Evolutionary conservation across 148 eudicot genomes (phyloP).

Genomic region (Amaranthus palmeri): DNA sequence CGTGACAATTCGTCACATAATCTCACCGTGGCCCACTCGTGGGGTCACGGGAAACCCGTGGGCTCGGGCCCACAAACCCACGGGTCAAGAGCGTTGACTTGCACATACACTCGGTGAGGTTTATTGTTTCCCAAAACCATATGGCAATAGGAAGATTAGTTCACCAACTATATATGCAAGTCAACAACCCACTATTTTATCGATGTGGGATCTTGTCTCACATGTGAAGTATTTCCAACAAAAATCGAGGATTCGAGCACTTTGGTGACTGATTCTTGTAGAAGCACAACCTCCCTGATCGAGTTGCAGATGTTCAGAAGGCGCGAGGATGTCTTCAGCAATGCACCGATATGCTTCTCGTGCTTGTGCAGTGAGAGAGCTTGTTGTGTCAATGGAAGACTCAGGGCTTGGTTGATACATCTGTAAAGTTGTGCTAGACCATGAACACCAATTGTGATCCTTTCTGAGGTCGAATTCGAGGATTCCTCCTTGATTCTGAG

Average conservation of each 20-base stretch:
- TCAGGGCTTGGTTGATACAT: constrained; percentile 30
- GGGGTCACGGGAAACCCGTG: too few relatives aligned
- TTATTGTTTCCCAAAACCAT: too few relatives aligned
- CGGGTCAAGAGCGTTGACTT: too few relatives aligned
- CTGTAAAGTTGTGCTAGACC: constrained; percentile 31
- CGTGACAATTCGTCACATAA: too few relatives aligned
- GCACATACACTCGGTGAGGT: too few relatives aligned
- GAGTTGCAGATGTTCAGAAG: constrained; percentile 25
- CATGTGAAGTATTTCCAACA: too few relatives aligned
- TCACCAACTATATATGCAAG: too few relatives aligned
- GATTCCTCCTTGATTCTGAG: constrained; percentile 32
- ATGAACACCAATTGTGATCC: constrained; percentile 32
- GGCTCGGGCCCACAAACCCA: too few relatives aligned
- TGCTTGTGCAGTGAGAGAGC: constrained; percentile 27
- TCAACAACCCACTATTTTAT: too few relatives aligned
- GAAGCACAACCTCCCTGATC: constrained; percentile 17
- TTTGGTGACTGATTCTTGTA: constrained; percentile 18
- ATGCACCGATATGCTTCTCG: constrained; percentile 24
- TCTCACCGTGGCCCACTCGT: too few relatives aligned
- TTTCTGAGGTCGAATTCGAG: constrained; percentile 27
- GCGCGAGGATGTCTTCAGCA: constrained; percentile 26
- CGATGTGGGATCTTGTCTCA: too few relatives aligned
- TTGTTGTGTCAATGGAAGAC: constrained; percentile 40
- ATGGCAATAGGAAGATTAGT: too few relatives aligned
- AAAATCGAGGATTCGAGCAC: constrained; percentile 22